A percentile compares a stretch with the other conserved stretches of the same genome.
phyloP scores from a whole-genome alignment of 2,329 filamentous ascomycete species.

The Periglandula ipomoeae region DNA sequence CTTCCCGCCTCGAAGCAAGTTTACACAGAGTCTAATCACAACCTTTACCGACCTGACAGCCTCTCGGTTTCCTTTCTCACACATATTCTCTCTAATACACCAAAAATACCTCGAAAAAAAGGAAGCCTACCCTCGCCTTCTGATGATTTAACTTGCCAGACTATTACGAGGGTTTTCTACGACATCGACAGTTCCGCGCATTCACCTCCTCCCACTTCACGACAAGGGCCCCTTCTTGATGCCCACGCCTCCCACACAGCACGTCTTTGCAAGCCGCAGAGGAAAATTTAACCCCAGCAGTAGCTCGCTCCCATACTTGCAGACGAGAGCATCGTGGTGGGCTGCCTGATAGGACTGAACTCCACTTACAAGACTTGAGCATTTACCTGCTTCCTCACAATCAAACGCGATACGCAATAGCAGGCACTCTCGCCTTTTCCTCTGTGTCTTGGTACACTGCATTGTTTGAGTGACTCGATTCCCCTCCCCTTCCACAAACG shows the following conservation, averaged over 20 bases:
- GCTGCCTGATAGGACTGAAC: too few relatives aligned
- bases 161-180: too few relatives aligned
- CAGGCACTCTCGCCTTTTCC: conserved; percentile 1
- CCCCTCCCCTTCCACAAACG: neutral
- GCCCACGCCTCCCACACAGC: neutral
- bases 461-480: conserved; percentile 10
- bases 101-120: too few relatives aligned
- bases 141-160: too few relatives aligned
- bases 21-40: neutral
- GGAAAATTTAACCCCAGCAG: neutral
- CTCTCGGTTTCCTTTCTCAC: neutral
- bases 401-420: conserved; percentile 3
- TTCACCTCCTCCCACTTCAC: neutral
- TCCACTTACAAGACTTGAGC: neutral
- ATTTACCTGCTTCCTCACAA: neutral
- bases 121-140: too few relatives aligned
- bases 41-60: neutral
- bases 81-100: too few relatives aligned
- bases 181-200: neutral
- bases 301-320: neutral
- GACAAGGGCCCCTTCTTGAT: neutral
- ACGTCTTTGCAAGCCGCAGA: neutral
- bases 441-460: conserved; percentile 12
- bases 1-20: neutral
- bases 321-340: neutral